phyloP scores from a whole-genome alignment of 169 alveolate genomes.

The Eimeria necatrix region DNA sequence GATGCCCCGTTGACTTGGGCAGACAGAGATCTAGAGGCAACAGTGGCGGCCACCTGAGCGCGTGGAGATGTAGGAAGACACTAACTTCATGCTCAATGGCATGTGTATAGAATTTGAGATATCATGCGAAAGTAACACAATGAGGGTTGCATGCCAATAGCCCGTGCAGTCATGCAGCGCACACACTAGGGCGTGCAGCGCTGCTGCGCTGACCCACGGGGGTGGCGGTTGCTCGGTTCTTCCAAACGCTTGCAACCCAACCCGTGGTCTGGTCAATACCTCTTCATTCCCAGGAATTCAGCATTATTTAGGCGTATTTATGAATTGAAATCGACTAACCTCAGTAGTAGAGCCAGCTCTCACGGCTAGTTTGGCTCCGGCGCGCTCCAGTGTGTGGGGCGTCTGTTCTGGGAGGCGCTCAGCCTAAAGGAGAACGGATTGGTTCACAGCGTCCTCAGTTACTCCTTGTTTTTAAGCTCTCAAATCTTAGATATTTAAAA shows the following conservation, averaged over 20 bases:
- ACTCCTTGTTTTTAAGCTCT: too few species aligned
- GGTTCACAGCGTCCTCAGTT: too few species aligned
- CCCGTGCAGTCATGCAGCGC: background rate
- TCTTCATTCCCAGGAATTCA: too few species aligned
- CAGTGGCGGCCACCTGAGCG: background rate
- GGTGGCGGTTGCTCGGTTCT: background rate
- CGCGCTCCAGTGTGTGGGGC: background rate
- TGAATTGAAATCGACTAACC: too few species aligned
- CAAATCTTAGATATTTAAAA: too few species aligned
- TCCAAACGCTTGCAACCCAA: too few species aligned
- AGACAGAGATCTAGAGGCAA: background rate
- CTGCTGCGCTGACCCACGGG: background rate
- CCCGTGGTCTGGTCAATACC: too few species aligned
- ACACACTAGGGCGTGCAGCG: slow-evolving; percentile 35
- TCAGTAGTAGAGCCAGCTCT: too few species aligned
- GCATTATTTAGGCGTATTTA: too few species aligned
- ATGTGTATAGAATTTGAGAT: too few species aligned
- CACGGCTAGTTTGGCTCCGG: background rate
- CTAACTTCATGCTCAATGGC: background rate
- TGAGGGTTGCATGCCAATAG: background rate
- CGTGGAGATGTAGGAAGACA: background rate
- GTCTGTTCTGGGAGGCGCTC: slow-evolving; percentile 13
- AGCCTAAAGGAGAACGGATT: too few species aligned
- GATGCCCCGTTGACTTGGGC: slow-evolving; percentile 14
- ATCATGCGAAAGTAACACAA: background rate